These are phyloP conservation scores for Rubia occidens DNA, from an alignment of 305 asterid genomes.

Conservation along the genomic window DNA sequence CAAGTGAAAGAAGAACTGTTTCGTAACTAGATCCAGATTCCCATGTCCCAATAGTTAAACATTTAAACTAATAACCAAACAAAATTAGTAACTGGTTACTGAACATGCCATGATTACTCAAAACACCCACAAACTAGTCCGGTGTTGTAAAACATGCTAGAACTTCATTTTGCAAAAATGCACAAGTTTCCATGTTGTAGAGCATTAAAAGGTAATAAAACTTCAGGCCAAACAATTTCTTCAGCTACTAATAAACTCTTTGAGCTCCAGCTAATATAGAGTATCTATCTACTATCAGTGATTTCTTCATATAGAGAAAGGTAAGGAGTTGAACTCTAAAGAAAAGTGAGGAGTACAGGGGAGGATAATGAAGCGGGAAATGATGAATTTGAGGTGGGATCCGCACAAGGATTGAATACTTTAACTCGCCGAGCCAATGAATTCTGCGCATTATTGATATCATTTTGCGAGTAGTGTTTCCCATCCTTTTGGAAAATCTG, in stretches of 20 bases:
- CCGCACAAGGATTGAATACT: neutral
- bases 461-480: no score
- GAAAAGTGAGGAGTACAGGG: neutral
- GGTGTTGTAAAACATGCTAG: no score
- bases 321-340: neutral
- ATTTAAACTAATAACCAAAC: neutral
- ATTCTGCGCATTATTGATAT: no score
- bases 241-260: neutral
- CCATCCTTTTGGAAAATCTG: no score
- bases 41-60: no score
- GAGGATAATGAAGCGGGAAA: neutral
- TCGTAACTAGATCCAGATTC: no score
- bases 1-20: no score
- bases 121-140: neutral
- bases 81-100: neutral
- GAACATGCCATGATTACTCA: neutral
- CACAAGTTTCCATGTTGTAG: neutral
- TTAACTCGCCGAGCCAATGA: no score
- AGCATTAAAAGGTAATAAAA: neutral
- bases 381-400: neutral
- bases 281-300: neutral
- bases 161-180: neutral
- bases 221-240: neutral
- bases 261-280: neutral
- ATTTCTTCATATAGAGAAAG: neutral